A percentile compares a stretch with the other conserved stretches of the same genome.
These are phyloP conservation scores for Heliosperma pusillum DNA, from an alignment of 148 eudicot genomes.

Conservation along the genomic window DNA sequence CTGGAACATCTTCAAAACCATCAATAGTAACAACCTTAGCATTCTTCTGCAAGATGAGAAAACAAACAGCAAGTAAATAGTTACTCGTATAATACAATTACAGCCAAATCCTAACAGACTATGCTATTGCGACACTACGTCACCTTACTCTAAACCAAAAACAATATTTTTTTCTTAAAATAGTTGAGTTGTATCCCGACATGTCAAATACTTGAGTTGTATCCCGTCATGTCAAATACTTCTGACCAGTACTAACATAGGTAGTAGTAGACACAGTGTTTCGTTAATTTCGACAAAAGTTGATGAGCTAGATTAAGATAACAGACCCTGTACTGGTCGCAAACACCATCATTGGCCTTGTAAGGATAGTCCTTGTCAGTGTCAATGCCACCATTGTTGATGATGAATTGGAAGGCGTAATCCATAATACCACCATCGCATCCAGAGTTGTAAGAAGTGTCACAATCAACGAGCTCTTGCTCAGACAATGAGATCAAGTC, in stretches of 20 bases:
- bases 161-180: neutral
- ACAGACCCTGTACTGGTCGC: constrained; percentile 53
- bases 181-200: neutral
- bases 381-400: constrained; percentile 69
- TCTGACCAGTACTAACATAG: no score
- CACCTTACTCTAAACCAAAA: neutral
- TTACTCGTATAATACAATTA: neutral
- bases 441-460: constrained; percentile 45
- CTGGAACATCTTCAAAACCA: constrained; percentile 70
- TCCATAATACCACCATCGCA: constrained; percentile 89
- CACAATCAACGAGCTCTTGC: constrained; percentile 83
- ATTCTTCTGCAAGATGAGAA: constrained; percentile 48
- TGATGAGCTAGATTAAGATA: neutral
- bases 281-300: neutral
- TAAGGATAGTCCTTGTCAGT: constrained; percentile 77
- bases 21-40: constrained; percentile 72
- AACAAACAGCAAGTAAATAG: constrained; percentile 5
- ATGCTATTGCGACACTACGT: neutral
- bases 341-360: constrained; percentile 50
- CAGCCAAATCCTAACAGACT: neutral
- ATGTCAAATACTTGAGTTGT: neutral
- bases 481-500: constrained; percentile 58
- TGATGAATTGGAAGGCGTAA: constrained; percentile 66
- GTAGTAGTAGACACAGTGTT: neutral
- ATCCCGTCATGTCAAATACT: no score